These are phyloP conservation scores for Leishmania arabica DNA, from an alignment of 208 protist species.

Conservation along the genomic window DNA sequence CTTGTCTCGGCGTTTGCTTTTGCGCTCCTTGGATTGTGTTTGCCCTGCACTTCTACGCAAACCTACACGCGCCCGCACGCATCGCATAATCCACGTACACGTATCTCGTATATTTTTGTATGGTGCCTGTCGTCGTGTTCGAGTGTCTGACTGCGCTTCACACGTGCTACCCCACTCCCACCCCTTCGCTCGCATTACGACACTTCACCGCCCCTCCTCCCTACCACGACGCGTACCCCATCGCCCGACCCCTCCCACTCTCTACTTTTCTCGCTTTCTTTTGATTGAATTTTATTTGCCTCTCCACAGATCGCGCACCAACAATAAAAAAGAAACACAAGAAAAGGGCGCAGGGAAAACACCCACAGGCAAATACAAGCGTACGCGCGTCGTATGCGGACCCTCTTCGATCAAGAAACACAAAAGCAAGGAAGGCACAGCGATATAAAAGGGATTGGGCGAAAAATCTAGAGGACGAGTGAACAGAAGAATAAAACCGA, in stretches of 20 bases:
- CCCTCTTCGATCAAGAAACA: neutral
- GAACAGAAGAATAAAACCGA: neutral
- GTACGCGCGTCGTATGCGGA: neutral
- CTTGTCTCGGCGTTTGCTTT: neutral
- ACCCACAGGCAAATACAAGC: neutral
- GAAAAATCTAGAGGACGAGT: neutral
- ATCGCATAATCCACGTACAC: neutral
- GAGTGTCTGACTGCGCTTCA: neutral
- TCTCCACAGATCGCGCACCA: neutral
- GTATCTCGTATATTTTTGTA: neutral
- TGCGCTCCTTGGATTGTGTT: neutral
- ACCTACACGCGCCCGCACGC: neutral
- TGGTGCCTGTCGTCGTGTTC: neutral
- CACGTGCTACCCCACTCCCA: neutral
- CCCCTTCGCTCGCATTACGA: neutral
- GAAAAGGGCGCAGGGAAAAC: neutral
- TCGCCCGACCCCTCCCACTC: neutral
- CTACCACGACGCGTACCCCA: neutral
- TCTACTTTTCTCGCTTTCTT: neutral
- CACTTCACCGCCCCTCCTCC: no score
- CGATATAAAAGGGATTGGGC: neutral
- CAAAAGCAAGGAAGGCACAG: neutral
- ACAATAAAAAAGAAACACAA: neutral
- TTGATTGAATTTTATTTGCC: neutral
- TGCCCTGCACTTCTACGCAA: neutral